A percentile compares a stretch with the other conserved stretches of the same genome.
Evolutionary conservation across 2,329 filamentous ascomycete species (phyloP).

Genomic region (Pseudocercospora eumusae): DNA sequence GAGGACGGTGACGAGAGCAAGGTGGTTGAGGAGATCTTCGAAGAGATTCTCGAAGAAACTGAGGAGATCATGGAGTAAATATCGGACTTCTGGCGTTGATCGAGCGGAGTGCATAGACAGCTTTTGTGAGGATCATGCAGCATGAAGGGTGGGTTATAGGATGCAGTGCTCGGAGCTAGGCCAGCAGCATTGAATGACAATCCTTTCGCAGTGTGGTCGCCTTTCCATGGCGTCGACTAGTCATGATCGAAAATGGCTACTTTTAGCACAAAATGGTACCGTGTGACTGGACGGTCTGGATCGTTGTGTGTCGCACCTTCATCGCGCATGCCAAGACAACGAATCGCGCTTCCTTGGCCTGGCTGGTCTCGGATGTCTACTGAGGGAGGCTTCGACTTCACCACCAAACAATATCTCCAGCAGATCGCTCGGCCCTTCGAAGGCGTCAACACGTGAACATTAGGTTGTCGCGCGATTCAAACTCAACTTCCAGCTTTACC

Average conservation of each 20-base stretch:
- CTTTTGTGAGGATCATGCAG: constrained; percentile 3
- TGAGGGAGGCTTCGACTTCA: neutral
- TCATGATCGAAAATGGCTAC: neutral
- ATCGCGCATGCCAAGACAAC: neutral
- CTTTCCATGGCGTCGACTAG: neutral
- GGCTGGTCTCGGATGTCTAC: neutral
- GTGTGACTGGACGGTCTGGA: neutral
- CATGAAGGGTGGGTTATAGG: constrained; percentile 1
- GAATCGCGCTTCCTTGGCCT: neutral
- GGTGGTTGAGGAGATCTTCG: constrained; percentile 74
- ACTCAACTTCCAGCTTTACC: neutral
- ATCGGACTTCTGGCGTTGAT: neutral
- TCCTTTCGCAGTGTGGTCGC: neutral
- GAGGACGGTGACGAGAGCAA: constrained; percentile 53
- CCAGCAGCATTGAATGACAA: neutral
- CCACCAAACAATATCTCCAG: too few relatives aligned
- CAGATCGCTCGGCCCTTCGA: too few relatives aligned
- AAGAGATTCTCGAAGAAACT: constrained; percentile 84
- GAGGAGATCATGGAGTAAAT: constrained; percentile 68
- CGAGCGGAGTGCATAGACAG: constrained; percentile 5
- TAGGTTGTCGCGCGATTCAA: neutral
- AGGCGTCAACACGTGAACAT: neutral
- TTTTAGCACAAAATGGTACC: neutral
- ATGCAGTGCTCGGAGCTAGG: neutral
- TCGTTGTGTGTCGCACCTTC: neutral